Evolutionary conservation across 1,284 basidiomycete species (phyloP).

Genomic region (Ustilago sp.): DNA sequence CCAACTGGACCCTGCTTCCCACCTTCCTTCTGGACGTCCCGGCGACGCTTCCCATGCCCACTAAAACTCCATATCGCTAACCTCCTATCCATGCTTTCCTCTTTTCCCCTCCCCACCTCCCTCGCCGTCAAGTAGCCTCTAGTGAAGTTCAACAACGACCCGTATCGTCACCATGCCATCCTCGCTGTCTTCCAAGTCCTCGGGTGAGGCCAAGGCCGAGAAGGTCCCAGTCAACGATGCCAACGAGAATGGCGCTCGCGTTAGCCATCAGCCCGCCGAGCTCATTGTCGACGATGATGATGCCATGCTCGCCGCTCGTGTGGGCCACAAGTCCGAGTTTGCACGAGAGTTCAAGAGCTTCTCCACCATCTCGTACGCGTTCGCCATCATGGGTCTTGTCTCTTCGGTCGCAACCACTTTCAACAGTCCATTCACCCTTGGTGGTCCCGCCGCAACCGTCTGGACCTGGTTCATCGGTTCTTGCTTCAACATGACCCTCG

Average conservation of each 20-base stretch:
- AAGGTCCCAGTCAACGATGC: conserved; percentile 28
- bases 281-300: conserved; percentile 62
- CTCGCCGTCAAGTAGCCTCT: conserved; percentile 5
- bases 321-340: conserved; percentile 68
- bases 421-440: conserved; percentile 63
- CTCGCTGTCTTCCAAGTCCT: conserved; percentile 48
- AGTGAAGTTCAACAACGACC: not conserved
- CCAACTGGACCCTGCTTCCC: conserved; percentile 7
- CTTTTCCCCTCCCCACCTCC: not conserved
- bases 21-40: not conserved
- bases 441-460: conserved; percentile 63
- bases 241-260: conserved; percentile 45
- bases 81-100: not conserved
- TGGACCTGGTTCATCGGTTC: conserved; percentile 69
- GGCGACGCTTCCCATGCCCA: conserved; percentile 20
- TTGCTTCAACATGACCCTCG: conserved; percentile 66
- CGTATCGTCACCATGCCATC: conserved; percentile 31
- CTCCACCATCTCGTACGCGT: conserved; percentile 67
- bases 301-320: conserved; percentile 57
- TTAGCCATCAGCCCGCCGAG: conserved; percentile 46
- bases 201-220: conserved; percentile 33
- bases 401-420: conserved; percentile 68
- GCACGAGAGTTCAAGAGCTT: conserved; percentile 68
- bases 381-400: conserved; percentile 68
- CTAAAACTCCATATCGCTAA: conserved; percentile 11